A percentile compares a stretch with the other conserved stretches of the same genome.
These are phyloP conservation scores for Myriangium duriaei DNA, from an alignment of 2,329 filamentous ascomycete species.

Conservation along the genomic window DNA sequence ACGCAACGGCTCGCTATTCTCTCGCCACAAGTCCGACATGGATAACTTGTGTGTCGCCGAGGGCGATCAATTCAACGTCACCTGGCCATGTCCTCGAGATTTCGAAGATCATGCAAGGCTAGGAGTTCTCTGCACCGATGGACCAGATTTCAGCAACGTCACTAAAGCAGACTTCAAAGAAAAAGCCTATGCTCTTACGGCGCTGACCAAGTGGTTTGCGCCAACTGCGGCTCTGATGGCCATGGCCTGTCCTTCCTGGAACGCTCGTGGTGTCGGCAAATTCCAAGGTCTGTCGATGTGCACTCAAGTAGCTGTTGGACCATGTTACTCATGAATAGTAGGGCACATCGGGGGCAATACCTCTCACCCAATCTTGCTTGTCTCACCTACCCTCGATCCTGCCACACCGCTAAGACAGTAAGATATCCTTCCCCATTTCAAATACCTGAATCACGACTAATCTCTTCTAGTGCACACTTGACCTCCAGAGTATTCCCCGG, in stretches of 20 bases:
- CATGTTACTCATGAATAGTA: no score
- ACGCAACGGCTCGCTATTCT: constrained; percentile 17
- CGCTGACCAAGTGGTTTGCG: constrained; percentile 16
- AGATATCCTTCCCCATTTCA: no score
- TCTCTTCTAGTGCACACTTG: constrained; percentile 34
- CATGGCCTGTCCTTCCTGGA: background rate
- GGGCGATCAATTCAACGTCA: constrained; percentile 1
- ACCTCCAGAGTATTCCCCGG: constrained; percentile 31
- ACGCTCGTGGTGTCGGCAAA: background rate
- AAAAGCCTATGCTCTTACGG: constrained; percentile 16
- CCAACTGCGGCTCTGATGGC: background rate
- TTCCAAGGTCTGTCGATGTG: background rate
- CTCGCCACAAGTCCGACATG: constrained; percentile 26
- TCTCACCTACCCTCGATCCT: constrained; percentile 46
- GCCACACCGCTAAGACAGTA: constrained; percentile 39
- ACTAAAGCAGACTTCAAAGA: constrained; percentile 14
- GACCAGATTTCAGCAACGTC: constrained; percentile 16
- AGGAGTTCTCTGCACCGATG: constrained; percentile 27
- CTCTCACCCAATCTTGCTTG: constrained; percentile 43
- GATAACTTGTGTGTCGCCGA: constrained; percentile 12
- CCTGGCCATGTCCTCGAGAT: no score
- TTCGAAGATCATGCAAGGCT: constrained; percentile 13
- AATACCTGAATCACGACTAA: no score
- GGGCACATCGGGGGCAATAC: constrained; percentile 26
- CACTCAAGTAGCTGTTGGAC: background rate